A percentile compares a stretch with the other conserved stretches of the same genome.
These are phyloP conservation scores for Spiraea crenata DNA, from an alignment of 331 rosid species.

Conservation along the genomic window DNA sequence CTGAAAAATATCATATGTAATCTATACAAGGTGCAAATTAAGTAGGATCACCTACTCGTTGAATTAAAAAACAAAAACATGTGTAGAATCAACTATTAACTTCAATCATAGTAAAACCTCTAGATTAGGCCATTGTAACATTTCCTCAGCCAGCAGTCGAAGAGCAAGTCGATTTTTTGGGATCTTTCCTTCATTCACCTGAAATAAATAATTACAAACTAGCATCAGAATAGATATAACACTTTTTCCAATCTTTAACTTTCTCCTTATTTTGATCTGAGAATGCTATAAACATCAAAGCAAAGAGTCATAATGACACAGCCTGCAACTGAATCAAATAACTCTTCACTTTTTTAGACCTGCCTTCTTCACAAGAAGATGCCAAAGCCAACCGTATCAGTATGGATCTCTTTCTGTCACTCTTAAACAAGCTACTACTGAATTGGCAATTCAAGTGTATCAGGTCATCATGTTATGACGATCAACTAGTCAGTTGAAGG, in stretches of 20 bases:
- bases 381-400: neutral
- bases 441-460: neutral
- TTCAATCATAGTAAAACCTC: constrained; percentile 58
- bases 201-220: constrained; percentile 15
- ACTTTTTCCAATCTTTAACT: neutral
- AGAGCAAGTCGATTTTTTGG: constrained; percentile 67
- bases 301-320: neutral
- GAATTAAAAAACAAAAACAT: neutral
- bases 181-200: constrained; percentile 86
- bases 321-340: neutral
- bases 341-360: neutral
- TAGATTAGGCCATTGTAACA: constrained; percentile 80
- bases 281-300: neutral
- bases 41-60: neutral
- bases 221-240: constrained; percentile 7
- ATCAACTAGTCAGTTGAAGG: neutral
- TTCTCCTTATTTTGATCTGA: neutral
- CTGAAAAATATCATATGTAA: neutral
- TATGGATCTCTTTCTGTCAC: neutral
- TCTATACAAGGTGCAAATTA: constrained; percentile 5
- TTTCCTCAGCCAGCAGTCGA: constrained; percentile 76
- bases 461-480: neutral
- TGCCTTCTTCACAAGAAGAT: neutral
- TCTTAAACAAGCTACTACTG: neutral
- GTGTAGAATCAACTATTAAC: neutral